Evolutionary conservation across 148 eudicot species (phyloP), one percentile per base, ranked within the genome.

Genomic region (Nyssa sinensis): DNA sequence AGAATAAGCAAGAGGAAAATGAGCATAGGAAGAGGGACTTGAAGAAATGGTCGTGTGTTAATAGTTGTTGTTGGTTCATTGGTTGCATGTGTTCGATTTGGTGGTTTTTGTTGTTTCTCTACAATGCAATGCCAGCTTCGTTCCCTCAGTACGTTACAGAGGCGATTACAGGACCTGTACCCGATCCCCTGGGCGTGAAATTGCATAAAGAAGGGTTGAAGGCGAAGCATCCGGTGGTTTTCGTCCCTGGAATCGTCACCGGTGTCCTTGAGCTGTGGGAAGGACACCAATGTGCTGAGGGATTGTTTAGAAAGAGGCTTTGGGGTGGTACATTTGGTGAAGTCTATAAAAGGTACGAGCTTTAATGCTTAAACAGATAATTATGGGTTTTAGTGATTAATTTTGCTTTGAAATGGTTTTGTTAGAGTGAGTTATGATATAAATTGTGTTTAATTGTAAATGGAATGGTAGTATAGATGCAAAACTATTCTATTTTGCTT

Each of bases 311-410:
- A 85, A 95, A 92, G 84, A 75, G 98, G 81, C 97, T 95, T 1
- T 95, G 98, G 98, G 98, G 98, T 72, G 98, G 98, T 11, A 92
- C 96, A 1, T 95, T 95, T 85, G 98, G 98, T 51, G 97, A 95
- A 66, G 82, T 95, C 16, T 95, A 95, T 74, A 95, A 86, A 66
- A 92, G 98, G 98, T 95, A 77, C 19, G 8, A 34, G 28, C 23
- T 30, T 32, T 37, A 19, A 11, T 64, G 35, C 9, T 3, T n/a
- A 62, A 53, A 28, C 28, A 13, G 29, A 35, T 41, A 9, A 13
- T 47, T 69, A 14, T 47, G n/a, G 27, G 23, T 33, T 70, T 19
- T 16, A 30, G n/a, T 4, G 13, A 19, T 77, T 12, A 14, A 14
- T 39, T 71, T 35, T 33, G 23, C n/a, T 5, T 19, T n/a, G 31